These are phyloP conservation scores for Xylariaceae sp. DNA, from an alignment of 2,329 filamentous ascomycete genomes.

Conservation along the genomic window DNA sequence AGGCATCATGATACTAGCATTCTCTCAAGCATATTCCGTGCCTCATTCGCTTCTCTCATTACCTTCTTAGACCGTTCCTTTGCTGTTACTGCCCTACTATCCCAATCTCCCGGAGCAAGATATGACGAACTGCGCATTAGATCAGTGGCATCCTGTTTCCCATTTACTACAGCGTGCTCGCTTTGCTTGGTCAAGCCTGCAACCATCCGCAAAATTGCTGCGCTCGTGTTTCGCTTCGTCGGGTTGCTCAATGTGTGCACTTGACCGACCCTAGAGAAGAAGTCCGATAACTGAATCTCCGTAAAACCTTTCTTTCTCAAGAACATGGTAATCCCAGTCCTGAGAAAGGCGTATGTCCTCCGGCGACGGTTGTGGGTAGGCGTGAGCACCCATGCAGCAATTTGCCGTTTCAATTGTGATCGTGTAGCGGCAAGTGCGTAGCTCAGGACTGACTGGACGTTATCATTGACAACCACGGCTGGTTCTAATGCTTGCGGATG, in stretches of 20 bases:
- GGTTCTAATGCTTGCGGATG: constrained; percentile 10
- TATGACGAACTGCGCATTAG: constrained; percentile 10
- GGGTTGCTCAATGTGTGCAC: not conserved
- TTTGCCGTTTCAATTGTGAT: constrained; percentile 16
- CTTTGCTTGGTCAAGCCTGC: constrained; percentile 16
- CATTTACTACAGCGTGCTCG: constrained; percentile 10
- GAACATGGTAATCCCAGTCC: constrained; percentile 5
- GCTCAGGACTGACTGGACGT: constrained; percentile 6
- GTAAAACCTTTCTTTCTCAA: constrained; percentile 14
- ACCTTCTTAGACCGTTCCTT: constrained; percentile 10
- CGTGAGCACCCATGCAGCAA: constrained; percentile 10
- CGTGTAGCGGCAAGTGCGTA: constrained; percentile 12
- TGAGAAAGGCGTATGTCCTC: constrained; percentile 8
- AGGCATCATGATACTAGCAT: constrained; percentile 10
- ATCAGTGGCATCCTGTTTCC: constrained; percentile 12
- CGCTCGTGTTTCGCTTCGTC: constrained; percentile 11
- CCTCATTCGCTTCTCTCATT: constrained; percentile 8
- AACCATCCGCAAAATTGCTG: constrained; percentile 1
- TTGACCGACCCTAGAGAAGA: constrained; percentile 4
- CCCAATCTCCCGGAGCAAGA: constrained; percentile 13
- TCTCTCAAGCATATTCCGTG: constrained; percentile 3
- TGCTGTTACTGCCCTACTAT: not conserved
- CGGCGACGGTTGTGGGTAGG: constrained; percentile 11
- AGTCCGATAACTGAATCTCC: constrained; percentile 8
- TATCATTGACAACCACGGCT: constrained; percentile 2